These are phyloP conservation scores for Asparagopsis taxiformis DNA, from an alignment of 31 red algal genomes.

Conservation along the genomic window DNA sequence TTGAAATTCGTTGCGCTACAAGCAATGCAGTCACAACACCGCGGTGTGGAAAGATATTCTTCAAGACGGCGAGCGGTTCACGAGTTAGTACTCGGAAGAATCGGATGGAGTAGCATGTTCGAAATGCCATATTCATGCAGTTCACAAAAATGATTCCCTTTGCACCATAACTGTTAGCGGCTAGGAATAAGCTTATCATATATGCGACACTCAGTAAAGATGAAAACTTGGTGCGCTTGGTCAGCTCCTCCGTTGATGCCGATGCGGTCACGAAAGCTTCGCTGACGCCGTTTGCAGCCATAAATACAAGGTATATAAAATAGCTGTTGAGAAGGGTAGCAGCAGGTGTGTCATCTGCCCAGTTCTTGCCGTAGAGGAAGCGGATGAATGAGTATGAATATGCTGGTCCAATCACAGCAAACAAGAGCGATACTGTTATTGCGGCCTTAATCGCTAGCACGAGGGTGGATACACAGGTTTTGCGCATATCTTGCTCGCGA, in stretches of 20 bases:
- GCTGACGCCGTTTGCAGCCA: constrained; percentile 80
- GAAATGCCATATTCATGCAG: constrained; percentile 71
- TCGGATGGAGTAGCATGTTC: constrained; percentile 57
- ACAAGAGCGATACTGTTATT: constrained; percentile 42
- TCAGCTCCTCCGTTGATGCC: constrained; percentile 46
- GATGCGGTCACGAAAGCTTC: constrained; percentile 82
- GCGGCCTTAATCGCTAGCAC: constrained; percentile 57
- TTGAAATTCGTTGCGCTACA: constrained; percentile 17
- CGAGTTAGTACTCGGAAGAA: constrained; percentile 43
- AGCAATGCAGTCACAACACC: constrained; percentile 35
- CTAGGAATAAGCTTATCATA: constrained; percentile 23
- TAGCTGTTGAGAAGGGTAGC: constrained; percentile 50
- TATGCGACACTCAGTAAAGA: constrained; percentile 47
- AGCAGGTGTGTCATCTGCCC: constrained; percentile 70
- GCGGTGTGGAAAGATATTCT: constrained; percentile 20
- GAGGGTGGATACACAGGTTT: constrained; percentile 37
- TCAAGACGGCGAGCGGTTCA: constrained; percentile 1
- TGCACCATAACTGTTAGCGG: constrained; percentile 41
- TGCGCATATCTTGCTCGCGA: constrained; percentile 10
- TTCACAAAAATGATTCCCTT: constrained; percentile 64
- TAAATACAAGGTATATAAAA: constrained; percentile 83
- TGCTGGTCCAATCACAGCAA: constrained; percentile 65
- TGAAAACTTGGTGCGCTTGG: constrained; percentile 66
- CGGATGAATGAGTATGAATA: constrained; percentile 69
- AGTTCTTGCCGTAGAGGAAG: constrained; percentile 72